A percentile compares a stretch with the other conserved stretches of the same genome.
Conservation (phyloP, 1,284 basidiomycete genomes). For the Moesziomyces globuligerus region DNA sequence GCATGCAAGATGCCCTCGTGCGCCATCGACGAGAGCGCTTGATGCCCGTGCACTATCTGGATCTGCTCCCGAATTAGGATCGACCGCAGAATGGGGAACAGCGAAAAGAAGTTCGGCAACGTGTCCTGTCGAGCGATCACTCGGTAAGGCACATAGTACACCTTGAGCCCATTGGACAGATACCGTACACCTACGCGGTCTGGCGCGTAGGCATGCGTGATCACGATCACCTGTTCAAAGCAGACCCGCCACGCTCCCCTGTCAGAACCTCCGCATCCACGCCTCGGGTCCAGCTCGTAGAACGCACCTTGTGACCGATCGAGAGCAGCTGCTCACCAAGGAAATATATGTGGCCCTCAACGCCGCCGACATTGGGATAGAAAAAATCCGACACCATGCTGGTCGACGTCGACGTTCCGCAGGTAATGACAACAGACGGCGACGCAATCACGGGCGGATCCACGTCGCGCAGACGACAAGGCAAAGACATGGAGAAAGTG, state of each 20-base stretch:
- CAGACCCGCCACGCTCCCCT: not conserved
- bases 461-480: not conserved
- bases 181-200: conserved; percentile 88
- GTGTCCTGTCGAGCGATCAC: conserved; percentile 80
- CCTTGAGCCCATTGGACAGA: conserved; percentile 84
- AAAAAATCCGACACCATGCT: conserved; percentile 99
- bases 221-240: conserved; percentile 80
- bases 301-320: conserved; percentile 82
- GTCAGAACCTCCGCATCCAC: not conserved
- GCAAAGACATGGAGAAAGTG: not conserved
- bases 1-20: conserved; percentile 93
- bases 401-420: not conserved
- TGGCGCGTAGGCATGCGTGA: conserved; percentile 89
- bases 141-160: conserved; percentile 90
- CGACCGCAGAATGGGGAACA: conserved; percentile 87
- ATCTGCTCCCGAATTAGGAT: conserved; percentile 89
- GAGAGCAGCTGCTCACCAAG: conserved; percentile 74
- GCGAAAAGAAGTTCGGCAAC: conserved; percentile 91
- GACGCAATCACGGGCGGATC: not conserved
- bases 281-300: not conserved
- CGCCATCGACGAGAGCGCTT: conserved; percentile 85
- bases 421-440: not conserved
- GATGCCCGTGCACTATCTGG: conserved; percentile 90
- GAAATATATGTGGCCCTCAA: conserved; percentile 91
- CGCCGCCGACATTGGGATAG: conserved; percentile 91